Evolutionary conservation across 345 rosid genomes (phyloP), one percentile per base, ranked within the genome.

Genomic region (Orychophragmus violaceus): DNA sequence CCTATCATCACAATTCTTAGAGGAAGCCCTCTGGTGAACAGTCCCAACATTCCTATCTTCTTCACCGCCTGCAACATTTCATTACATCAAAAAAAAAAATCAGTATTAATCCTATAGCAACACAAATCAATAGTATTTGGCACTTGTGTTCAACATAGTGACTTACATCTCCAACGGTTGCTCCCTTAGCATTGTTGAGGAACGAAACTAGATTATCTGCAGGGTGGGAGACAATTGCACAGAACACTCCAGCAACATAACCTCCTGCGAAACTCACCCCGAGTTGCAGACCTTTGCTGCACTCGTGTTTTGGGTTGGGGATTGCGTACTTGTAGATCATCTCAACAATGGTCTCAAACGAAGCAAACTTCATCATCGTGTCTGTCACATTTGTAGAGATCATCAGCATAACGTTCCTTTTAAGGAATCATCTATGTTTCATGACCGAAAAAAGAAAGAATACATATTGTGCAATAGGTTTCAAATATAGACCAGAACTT

Each of bases 361-460:
- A 90, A 63, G 96, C 97, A 74, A 94, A 94, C 76, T 94, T 94
- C 99, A 90, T 90, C 99, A 94, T 90, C 0, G 99, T 94, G 79
- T 90, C 95, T 94, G 80, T 74, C 58, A 63, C 11, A 62, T 22
- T 12, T 6, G 19, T n/a, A n/a, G n/a, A 28, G 11, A 1, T 36
- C 13, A 36, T 36, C 16, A 36, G 13, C 41, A 36, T 1, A 12
- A 36, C 14, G 2, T 12, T 12, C 6, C 41, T 36, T 13, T 1
- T 12, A 41, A 14, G 8, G 8, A 41, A 37, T 37, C 44, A 37
- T 37, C 17, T 37, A 37, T 37, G 42, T 0, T 37, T 37, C 42
- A 37, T 37, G 42, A 36, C 1, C 33, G 8, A n/a, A 39, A 14
- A 6, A 8, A 37, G 16, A 36, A 36, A 5, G 18, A 37, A 52